phyloP scores from a whole-genome alignment of 2,329 filamentous ascomycete species.

The Arthrobotrys sphaeroides region DNA sequence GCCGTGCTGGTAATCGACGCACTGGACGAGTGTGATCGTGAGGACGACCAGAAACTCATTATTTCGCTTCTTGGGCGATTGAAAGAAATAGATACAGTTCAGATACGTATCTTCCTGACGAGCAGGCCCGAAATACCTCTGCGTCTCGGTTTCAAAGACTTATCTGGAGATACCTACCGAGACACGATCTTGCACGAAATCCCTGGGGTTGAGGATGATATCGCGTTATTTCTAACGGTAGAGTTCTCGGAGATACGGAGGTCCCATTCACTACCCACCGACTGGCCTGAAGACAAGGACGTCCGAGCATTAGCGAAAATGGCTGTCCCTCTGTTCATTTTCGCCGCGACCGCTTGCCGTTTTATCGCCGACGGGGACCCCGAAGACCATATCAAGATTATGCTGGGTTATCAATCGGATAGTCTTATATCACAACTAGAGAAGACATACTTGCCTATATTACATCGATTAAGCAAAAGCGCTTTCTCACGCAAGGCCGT shows the following conservation, averaged over 20 bases:
- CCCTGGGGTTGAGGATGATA: constrained; percentile 57
- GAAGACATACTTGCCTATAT: constrained; percentile 7
- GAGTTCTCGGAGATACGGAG: constrained; percentile 52
- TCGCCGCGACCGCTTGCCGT: constrained; percentile 57
- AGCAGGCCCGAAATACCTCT: constrained; percentile 56
- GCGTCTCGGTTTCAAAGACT: constrained; percentile 51
- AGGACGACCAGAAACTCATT: constrained; percentile 59
- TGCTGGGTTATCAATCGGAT: constrained; percentile 8
- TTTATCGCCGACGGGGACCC: constrained; percentile 54
- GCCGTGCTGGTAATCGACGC: constrained; percentile 58
- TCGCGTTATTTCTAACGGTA: constrained; percentile 55
- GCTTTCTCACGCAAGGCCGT: background rate
- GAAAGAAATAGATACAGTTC: constrained; percentile 31
- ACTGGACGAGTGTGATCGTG: constrained; percentile 60
- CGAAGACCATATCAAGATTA: background rate
- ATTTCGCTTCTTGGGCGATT: constrained; percentile 55
- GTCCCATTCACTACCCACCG: background rate
- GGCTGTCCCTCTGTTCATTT: constrained; percentile 58
- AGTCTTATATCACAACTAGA: background rate
- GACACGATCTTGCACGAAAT: constrained; percentile 39
- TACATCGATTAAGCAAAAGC: background rate
- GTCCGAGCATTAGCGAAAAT: constrained; percentile 53
- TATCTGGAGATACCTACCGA: constrained; percentile 40
- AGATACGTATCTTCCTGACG: constrained; percentile 55
- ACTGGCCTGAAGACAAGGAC: constrained; percentile 53